Evolutionary conservation across 805 yeast genomes (phyloP).

Genomic region (Suhomyces sp.): DNA sequence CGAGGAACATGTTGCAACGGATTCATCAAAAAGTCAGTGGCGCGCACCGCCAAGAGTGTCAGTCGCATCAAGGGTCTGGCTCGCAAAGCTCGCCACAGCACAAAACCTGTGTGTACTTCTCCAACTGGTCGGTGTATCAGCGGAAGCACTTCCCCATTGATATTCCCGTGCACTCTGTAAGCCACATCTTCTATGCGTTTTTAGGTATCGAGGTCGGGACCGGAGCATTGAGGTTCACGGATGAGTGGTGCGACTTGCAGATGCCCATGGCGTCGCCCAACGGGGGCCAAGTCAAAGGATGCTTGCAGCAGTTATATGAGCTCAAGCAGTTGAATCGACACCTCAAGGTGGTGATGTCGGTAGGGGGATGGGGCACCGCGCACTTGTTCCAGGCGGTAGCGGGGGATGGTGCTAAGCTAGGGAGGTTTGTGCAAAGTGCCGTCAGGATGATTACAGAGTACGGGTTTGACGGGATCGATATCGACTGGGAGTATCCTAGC

Average conservation of each 20-base stretch:
- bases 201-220: conserved; percentile 51
- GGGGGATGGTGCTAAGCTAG: conserved; percentile 21
- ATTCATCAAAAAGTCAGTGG: not conserved
- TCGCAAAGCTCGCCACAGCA: not conserved
- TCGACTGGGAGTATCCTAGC: conserved; percentile 92
- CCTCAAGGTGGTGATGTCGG: conserved; percentile 62
- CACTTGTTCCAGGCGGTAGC: conserved; percentile 37
- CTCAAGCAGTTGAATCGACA: conserved; percentile 40
- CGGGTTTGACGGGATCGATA: conserved; percentile 86
- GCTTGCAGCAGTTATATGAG: conserved; percentile 46
- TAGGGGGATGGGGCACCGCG: conserved; percentile 76
- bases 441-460: conserved; percentile 46
- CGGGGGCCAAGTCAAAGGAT: conserved; percentile 36
- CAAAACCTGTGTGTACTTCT: conserved; percentile 44
- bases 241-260: conserved; percentile 63
- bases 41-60: too few relatives aligned
- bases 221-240: conserved; percentile 56
- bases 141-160: conserved; percentile 54
- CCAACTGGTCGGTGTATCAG: conserved; percentile 45
- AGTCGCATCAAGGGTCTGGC: too few relatives aligned
- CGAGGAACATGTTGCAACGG: not conserved
- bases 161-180: conserved; percentile 53
- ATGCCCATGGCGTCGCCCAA: conserved; percentile 28
- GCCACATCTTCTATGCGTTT: conserved; percentile 80
- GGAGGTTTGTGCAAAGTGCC: conserved; percentile 49